A percentile compares a stretch with the other conserved stretches of the same genome.
These are phyloP conservation scores for Boletus pseudo-olivaceus DNA, from an alignment of 768 basidiomycete species.

Conservation along the genomic window DNA sequence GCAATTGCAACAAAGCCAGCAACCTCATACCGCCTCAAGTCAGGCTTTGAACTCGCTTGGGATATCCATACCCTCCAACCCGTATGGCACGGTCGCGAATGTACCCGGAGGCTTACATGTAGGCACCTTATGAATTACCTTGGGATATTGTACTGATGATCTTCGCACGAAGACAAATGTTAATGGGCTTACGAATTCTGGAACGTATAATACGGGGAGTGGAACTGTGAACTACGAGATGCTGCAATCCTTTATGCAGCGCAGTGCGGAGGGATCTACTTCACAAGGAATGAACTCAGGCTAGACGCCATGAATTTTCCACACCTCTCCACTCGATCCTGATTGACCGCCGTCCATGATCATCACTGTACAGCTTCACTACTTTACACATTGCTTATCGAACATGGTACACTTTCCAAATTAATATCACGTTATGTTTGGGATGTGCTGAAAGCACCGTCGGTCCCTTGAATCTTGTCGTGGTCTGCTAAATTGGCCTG, in stretches of 20 bases:
- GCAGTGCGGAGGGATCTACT: conserved; percentile 32
- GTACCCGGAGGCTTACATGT: conserved; percentile 19
- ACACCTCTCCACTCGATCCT: neutral
- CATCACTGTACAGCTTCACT: conserved; percentile 4
- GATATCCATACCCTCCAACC: conserved; percentile 5
- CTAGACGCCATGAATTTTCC: conserved; percentile 1
- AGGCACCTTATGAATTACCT: neutral
- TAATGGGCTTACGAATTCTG: conserved; percentile 6
- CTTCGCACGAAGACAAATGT: conserved; percentile 11
- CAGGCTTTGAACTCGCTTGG: conserved; percentile 16
- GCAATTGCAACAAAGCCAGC: conserved; percentile 22
- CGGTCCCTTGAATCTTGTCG: conserved; percentile 78
- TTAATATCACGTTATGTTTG: conserved; percentile 27
- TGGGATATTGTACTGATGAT: neutral
- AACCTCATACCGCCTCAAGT: conserved; percentile 9
- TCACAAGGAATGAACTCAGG: conserved; percentile 20
- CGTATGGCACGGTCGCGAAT: conserved; percentile 7
- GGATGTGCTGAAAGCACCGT: conserved; percentile 51
- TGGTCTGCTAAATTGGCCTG: conserved; percentile 89
- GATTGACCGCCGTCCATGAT: neutral
- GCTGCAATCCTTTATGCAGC: conserved; percentile 46
- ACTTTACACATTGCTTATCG: conserved; percentile 11
- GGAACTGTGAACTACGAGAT: conserved; percentile 38
- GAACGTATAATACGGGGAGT: conserved; percentile 22
- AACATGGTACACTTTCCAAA: neutral